These are phyloP conservation scores for Phytophthora podocarpi DNA, from an alignment of 352 stramenopile genomes.

Conservation along the genomic window DNA sequence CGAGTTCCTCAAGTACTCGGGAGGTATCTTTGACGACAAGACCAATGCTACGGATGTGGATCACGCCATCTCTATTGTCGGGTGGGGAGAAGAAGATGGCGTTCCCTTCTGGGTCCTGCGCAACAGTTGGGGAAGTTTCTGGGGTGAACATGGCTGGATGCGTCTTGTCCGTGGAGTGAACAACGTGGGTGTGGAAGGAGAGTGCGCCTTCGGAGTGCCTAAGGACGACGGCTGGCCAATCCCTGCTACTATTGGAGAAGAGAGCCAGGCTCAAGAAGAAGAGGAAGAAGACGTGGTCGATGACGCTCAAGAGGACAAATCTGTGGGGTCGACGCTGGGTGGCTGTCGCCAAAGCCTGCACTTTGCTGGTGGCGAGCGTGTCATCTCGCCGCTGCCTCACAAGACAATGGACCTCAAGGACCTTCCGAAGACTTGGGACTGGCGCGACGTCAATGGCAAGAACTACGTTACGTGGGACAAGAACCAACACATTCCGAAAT, in stretches of 20 bases:
- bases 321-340: constrained; percentile 26
- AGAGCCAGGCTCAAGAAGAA: constrained; percentile 14
- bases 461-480: constrained; percentile 97
- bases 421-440: constrained; percentile 95
- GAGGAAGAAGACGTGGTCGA: constrained; percentile 23
- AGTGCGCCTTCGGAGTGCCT: constrained; percentile 93
- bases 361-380: constrained; percentile 68
- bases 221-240: constrained; percentile 81
- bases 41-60: constrained; percentile 69
- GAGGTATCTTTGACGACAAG: constrained; percentile 94
- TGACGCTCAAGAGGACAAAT: constrained; percentile 17
- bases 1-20: constrained; percentile 91
- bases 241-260: constrained; percentile 33
- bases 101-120: constrained; percentile 96
- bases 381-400: constrained; percentile 76
- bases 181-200: constrained; percentile 93
- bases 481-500: constrained; percentile 98
- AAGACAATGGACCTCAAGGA: constrained; percentile 77
- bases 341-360: constrained; percentile 67
- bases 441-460: constrained; percentile 93
- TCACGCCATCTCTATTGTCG: constrained; percentile 96
- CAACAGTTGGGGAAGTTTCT: constrained; percentile 95
- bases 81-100: constrained; percentile 92
- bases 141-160: constrained; percentile 97
- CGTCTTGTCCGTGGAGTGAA: constrained; percentile 91